These are phyloP conservation scores for Xylariaceae sp. DNA, from an alignment of 2,329 filamentous ascomycete genomes.

Conservation along the genomic window DNA sequence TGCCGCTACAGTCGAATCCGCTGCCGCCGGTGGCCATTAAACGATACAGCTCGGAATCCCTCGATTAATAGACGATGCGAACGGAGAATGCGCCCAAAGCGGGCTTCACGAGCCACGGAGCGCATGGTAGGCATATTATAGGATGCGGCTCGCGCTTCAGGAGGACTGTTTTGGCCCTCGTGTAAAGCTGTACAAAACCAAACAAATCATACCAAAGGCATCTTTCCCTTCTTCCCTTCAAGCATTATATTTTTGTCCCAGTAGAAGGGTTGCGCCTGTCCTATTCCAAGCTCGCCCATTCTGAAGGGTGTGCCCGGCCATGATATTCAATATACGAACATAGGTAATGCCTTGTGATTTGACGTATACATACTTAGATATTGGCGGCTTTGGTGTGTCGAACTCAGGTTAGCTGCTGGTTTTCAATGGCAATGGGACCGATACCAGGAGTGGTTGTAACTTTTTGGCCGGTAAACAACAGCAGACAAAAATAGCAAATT, in stretches of 20 bases:
- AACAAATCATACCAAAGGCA: slow-evolving; percentile 17
- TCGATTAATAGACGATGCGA: slow-evolving; percentile 15
- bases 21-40: slow-evolving; percentile 33
- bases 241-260: background rate
- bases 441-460: too few species aligned
- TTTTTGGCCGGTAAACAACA: too few species aligned
- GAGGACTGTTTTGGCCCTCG: slow-evolving; percentile 14
- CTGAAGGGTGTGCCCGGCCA: too few species aligned
- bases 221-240: slow-evolving; percentile 10
- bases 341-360: too few species aligned
- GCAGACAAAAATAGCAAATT: too few species aligned
- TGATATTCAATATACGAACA: too few species aligned
- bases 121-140: slow-evolving; percentile 15
- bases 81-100: background rate
- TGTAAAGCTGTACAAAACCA: slow-evolving; percentile 33
- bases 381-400: too few species aligned
- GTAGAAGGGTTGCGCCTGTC: background rate
- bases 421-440: too few species aligned
- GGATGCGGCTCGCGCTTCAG: slow-evolving; percentile 7
- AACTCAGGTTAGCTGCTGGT: too few species aligned
- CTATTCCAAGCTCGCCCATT: background rate
- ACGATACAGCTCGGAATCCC: slow-evolving; percentile 3
- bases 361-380: too few species aligned
- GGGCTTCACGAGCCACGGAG: slow-evolving; percentile 1
- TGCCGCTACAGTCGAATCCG: slow-evolving; percentile 33